A percentile compares a stretch with the other conserved stretches of the same genome.
These are phyloP conservation scores for Parathielavia appendiculata DNA, from an alignment of 495 filamentous ascomycete genomes.

Conservation along the genomic window DNA sequence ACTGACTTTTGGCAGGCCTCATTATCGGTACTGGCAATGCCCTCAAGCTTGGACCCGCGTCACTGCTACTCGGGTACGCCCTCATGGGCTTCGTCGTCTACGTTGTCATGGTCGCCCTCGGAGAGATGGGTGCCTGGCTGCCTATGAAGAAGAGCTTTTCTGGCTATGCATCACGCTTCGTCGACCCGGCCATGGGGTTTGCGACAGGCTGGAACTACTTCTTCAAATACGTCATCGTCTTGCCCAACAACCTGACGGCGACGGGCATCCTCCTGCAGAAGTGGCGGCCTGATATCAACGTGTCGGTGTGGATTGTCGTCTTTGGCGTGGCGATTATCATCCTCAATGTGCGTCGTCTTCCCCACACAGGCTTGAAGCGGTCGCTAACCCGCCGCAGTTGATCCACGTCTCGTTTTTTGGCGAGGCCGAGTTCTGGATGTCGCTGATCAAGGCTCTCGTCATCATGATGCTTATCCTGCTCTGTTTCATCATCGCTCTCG, in stretches of 20 bases:
- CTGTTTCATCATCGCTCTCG: slow-evolving; percentile 63
- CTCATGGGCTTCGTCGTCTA: slow-evolving; percentile 48
- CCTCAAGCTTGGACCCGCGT: slow-evolving; percentile 49
- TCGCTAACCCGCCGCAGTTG: slow-evolving; percentile 20
- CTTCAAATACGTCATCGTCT: slow-evolving; percentile 65
- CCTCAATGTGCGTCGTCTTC: slow-evolving; percentile 36
- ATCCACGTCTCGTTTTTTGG: slow-evolving; percentile 65
- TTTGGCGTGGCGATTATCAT: slow-evolving; percentile 58
- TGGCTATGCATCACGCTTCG: slow-evolving; percentile 68
- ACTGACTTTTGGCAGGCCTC: slow-evolving; percentile 19
- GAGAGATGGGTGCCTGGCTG: slow-evolving; percentile 64
- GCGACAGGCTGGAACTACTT: slow-evolving; percentile 43
- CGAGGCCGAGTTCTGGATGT: slow-evolving; percentile 81
- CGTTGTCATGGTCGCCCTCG: slow-evolving; percentile 45
- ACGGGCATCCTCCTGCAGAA: slow-evolving; percentile 64
- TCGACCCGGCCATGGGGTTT: slow-evolving; percentile 68
- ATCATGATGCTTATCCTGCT: slow-evolving; percentile 63
- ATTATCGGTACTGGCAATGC: slow-evolving; percentile 29
- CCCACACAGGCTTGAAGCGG: background rate
- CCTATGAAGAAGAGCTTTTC: slow-evolving; percentile 54
- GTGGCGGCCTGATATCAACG: slow-evolving; percentile 64
- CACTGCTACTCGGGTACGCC: slow-evolving; percentile 61
- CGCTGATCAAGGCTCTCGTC: slow-evolving; percentile 61
- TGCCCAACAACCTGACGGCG: slow-evolving; percentile 74
- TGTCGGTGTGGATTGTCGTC: slow-evolving; percentile 67